Percentiles rank a stretch among this genome's conserved stretches.
Conservation (phyloP, 805 yeast species). For the Yamadazyma olivae region DNA sequence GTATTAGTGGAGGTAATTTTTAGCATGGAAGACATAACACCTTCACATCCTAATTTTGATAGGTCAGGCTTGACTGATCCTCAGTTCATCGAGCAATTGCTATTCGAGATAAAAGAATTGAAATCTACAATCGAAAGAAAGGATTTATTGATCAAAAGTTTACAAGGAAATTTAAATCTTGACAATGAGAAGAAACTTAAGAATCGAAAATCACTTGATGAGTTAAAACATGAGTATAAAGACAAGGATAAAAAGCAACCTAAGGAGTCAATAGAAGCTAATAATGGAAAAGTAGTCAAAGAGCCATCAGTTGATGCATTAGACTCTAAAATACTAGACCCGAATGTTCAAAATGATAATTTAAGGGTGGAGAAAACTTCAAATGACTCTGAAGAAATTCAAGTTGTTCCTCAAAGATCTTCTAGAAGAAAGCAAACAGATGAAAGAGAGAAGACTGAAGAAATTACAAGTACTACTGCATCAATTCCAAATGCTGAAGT, state of each 20-base stretch:
- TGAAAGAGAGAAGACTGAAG: slow-evolving; percentile 3
- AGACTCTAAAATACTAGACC: neutral
- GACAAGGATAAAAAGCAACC: neutral
- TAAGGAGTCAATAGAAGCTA: neutral
- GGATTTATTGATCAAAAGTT: slow-evolving; percentile 13
- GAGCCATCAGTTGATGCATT: neutral
- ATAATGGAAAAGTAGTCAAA: neutral
- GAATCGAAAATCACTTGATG: neutral
- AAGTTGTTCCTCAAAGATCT: slow-evolving; percentile 23
- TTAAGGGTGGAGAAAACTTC: neutral
- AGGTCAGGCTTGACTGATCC: slow-evolving; percentile 23
- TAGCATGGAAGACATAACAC: slow-evolving; percentile 17
- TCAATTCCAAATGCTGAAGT: neutral
- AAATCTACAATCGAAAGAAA: slow-evolving; percentile 16
- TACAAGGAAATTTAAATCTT: slow-evolving; percentile 10
- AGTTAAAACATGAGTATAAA: neutral
- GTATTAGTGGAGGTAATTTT: too few species aligned
- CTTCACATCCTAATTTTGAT: slow-evolving; percentile 37
- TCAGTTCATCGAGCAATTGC: slow-evolving; percentile 32
- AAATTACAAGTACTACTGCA: too few species aligned
- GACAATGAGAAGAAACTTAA: neutral
- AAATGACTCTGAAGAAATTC: slow-evolving; percentile 1
- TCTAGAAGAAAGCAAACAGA: slow-evolving; percentile 16
- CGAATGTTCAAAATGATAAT: neutral
- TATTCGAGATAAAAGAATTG: slow-evolving; percentile 35